phyloP scores from a whole-genome alignment of 352 stramenopile genomes.

The Pythium aquatile region DNA sequence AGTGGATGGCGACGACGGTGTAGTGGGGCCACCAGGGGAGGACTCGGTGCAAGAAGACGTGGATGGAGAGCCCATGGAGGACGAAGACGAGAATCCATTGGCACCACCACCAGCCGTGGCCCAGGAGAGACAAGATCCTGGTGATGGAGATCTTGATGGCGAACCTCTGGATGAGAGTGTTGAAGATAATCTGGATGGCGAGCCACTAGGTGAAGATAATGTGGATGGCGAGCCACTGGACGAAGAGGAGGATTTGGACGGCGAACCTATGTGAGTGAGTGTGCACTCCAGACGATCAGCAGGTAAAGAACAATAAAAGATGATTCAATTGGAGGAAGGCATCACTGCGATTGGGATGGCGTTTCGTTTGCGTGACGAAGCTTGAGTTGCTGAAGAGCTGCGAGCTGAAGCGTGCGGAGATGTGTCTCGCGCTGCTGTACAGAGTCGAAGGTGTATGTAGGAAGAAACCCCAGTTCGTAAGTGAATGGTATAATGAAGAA shows the following conservation, averaged over 20 bases:
- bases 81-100: neutral
- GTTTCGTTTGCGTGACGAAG: neutral
- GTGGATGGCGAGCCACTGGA: slow-evolving; percentile 45
- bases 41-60: neutral
- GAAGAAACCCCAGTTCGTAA: slow-evolving; percentile 1
- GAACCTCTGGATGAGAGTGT: slow-evolving; percentile 3
- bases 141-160: neutral
- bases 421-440: slow-evolving; percentile 61
- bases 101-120: neutral
- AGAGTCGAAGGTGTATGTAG: neutral
- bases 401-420: slow-evolving; percentile 53
- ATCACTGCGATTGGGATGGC: slow-evolving; percentile 16
- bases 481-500: neutral
- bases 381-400: slow-evolving; percentile 34
- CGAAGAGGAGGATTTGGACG: slow-evolving; percentile 25
- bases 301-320: neutral
- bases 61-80: neutral
- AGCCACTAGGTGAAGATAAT: slow-evolving; percentile 37
- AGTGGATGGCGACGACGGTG: neutral
- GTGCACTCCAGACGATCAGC: slow-evolving; percentile 9
- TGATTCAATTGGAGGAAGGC: slow-evolving; percentile 39
- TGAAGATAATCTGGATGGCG: slow-evolving; percentile 30
- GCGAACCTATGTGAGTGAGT: slow-evolving; percentile 15
- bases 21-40: neutral
- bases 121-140: neutral